Evolutionary conservation across 306 rosid genomes (phyloP).

Genomic region (Sechiopsis laciniata): DNA sequence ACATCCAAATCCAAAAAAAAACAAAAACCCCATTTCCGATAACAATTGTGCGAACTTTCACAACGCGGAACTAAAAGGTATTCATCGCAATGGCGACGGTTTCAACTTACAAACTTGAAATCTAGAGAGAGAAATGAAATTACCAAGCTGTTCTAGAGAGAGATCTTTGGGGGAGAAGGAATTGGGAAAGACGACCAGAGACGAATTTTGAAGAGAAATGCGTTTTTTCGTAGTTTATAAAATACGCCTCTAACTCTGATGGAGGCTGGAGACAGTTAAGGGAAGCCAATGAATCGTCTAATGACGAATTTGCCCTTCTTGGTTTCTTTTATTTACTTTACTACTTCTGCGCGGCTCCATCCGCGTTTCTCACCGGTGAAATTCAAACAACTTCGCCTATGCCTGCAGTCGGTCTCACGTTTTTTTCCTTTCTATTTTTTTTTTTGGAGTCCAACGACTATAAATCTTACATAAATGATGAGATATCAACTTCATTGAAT

Average conservation of each 20-base stretch:
- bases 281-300: not conserved
- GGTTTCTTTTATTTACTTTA: not conserved
- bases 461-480: too few relatives aligned
- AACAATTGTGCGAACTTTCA: not conserved
- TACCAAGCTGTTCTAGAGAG: not conserved
- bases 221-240: not conserved
- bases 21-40: too few relatives aligned
- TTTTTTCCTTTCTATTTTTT: too few relatives aligned
- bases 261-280: constrained; percentile 23
- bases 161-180: constrained; percentile 15
- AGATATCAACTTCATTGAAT: too few relatives aligned
- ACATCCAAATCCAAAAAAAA: too few relatives aligned
- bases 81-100: too few relatives aligned
- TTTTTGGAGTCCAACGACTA: too few relatives aligned
- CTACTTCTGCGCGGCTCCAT: constrained; percentile 7
- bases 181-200: not conserved
- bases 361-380: not conserved
- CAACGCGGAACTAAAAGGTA: not conserved
- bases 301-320: not conserved
- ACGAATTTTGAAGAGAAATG: not conserved
- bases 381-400: too few relatives aligned
- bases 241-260: too few relatives aligned
- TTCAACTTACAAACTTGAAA: not conserved
- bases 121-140: not conserved
- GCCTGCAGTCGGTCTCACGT: too few relatives aligned